Evolutionary conservation across 768 basidiomycete species (phyloP).

Genomic region (Boletus speciosus): DNA sequence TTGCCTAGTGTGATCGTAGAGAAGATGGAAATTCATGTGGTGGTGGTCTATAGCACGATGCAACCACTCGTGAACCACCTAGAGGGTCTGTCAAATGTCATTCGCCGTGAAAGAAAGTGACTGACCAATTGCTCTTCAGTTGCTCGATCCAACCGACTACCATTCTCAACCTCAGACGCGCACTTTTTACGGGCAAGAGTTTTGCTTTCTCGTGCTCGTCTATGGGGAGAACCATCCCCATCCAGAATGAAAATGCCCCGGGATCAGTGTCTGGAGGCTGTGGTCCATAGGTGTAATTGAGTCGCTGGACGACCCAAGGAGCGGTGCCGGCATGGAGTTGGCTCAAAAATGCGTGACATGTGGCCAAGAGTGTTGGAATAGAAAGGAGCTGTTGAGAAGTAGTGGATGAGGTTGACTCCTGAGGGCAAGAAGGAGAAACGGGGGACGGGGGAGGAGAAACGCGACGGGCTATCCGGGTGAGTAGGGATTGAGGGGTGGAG

Average conservation of each 20-base stretch:
- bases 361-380: slow-evolving; percentile 39
- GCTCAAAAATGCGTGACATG: slow-evolving; percentile 58
- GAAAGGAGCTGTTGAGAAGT: slow-evolving; percentile 15
- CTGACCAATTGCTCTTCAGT: slow-evolving; percentile 55
- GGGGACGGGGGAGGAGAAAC: slow-evolving; percentile 9
- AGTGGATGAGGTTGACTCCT: background rate
- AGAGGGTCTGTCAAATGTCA: slow-evolving; percentile 21
- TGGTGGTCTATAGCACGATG: slow-evolving; percentile 42
- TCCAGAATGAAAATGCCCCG: slow-evolving; percentile 80
- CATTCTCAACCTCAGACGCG: slow-evolving; percentile 74
- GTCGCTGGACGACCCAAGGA: slow-evolving; percentile 90
- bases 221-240: slow-evolving; percentile 85
- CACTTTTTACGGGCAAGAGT: slow-evolving; percentile 75
- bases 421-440: background rate
- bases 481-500: slow-evolving; percentile 7
- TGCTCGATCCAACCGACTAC: slow-evolving; percentile 95
- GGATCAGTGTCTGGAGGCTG: slow-evolving; percentile 65
- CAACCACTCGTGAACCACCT: slow-evolving; percentile 81
- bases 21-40: background rate
- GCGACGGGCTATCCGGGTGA: slow-evolving; percentile 14
- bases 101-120: slow-evolving; percentile 13
- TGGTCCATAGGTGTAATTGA: slow-evolving; percentile 73
- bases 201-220: slow-evolving; percentile 89
- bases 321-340: slow-evolving; percentile 68
- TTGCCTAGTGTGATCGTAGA: slow-evolving; percentile 8